These are phyloP conservation scores for Rhodotorula glutinis DNA, from an alignment of 1,284 basidiomycete genomes.

Conservation along the genomic window DNA sequence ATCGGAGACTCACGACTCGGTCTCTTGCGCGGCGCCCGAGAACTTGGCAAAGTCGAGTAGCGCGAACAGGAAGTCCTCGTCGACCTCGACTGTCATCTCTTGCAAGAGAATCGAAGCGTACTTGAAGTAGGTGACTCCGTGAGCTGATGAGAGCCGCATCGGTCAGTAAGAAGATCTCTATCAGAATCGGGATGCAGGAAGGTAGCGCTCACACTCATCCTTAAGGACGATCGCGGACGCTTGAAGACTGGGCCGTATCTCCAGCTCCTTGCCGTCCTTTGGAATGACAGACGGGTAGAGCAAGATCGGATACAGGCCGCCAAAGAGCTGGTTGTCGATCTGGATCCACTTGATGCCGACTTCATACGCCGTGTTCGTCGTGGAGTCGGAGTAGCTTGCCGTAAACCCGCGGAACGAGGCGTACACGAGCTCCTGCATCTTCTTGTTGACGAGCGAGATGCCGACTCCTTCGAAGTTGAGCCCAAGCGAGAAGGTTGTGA, in stretches of 20 bases:
- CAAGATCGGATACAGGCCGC: constrained; percentile 91
- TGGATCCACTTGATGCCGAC: constrained; percentile 86
- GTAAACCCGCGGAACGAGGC: constrained; percentile 74
- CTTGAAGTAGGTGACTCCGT: constrained; percentile 95
- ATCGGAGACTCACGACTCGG: constrained; percentile 44
- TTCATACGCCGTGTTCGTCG: constrained; percentile 74
- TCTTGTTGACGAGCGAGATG: constrained; percentile 84
- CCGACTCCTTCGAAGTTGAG: constrained; percentile 88
- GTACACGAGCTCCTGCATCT: constrained; percentile 87
- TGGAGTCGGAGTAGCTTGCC: constrained; percentile 80
- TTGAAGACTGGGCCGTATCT: constrained; percentile 85
- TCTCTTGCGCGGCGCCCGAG: constrained; percentile 75
- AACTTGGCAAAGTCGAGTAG: constrained; percentile 89
- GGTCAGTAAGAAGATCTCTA: neutral
- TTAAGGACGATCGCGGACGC: constrained; percentile 84
- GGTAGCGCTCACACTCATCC: constrained; percentile 67
- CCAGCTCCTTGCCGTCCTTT: constrained; percentile 71
- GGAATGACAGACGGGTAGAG: constrained; percentile 90
- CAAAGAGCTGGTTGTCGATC: constrained; percentile 96
- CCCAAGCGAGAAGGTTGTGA: constrained; percentile 65
- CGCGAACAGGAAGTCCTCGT: constrained; percentile 94
- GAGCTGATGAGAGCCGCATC: constrained; percentile 56
- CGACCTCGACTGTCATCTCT: constrained; percentile 89
- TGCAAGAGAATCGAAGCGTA: constrained; percentile 94
- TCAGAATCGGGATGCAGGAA: neutral